Percentiles rank a stretch among this genome's conserved stretches.
phyloP scores from a whole-genome alignment of 306 rosid species.

The Trichosanthes truncata region DNA sequence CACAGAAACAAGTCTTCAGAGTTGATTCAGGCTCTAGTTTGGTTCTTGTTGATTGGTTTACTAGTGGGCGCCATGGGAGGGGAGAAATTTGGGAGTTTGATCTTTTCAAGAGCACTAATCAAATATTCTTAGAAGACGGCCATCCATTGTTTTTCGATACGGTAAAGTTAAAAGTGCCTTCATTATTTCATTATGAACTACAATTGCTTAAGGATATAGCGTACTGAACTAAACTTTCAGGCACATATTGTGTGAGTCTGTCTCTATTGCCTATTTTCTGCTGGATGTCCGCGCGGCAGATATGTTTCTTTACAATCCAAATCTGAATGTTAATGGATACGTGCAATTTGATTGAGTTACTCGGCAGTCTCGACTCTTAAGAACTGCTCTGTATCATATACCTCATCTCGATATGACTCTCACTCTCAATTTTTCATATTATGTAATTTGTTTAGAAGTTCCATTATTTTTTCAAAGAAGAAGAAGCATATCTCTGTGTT shows the following conservation, averaged over 20 bases:
- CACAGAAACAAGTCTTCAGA: conserved; percentile 74
- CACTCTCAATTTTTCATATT: background rate
- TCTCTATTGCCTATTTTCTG: background rate
- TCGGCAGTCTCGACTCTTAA: background rate
- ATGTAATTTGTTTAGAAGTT: background rate
- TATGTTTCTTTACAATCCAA: no score
- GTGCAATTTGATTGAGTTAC: background rate
- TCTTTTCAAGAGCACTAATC: conserved; percentile 67
- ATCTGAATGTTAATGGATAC: no score
- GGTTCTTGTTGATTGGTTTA: conserved; percentile 92
- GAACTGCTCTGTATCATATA: background rate
- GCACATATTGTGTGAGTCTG: background rate
- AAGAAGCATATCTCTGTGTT: background rate
- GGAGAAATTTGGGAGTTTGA: conserved; percentile 96
- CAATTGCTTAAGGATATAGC: background rate
- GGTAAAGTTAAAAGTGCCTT: conserved; percentile 30
- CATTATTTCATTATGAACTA: background rate
- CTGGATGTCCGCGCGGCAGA: background rate
- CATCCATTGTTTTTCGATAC: conserved; percentile 75
- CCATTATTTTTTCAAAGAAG: background rate
- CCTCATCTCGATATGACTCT: background rate
- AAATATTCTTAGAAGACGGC: conserved; percentile 56
- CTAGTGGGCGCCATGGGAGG: conserved; percentile 86
- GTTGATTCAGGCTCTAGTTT: conserved; percentile 55
- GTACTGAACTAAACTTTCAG: background rate